Evolutionary conservation across 2,329 filamentous ascomycete species (phyloP), one percentile per base, ranked within the genome.

Genomic region (Didymosphaeria variabile): DNA sequence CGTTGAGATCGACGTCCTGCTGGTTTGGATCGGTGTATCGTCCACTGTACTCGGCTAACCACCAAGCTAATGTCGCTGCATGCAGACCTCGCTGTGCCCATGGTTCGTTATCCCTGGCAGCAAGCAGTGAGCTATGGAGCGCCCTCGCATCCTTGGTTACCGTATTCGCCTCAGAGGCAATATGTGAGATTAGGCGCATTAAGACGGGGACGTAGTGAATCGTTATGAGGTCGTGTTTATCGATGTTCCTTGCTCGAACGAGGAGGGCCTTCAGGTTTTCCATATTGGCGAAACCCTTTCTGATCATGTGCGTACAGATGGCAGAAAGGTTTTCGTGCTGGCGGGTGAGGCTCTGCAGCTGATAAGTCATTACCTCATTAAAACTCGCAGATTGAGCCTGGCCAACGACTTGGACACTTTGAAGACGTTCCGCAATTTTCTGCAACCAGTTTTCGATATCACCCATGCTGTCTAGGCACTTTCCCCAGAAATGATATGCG

Each of bases 11-110:
- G 19, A 52, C 86, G 84, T 64, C 86, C 83, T 74, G 66, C 36
- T 87, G 85, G 21, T 87, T 86, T 69, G 90, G 87, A 68, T 97
- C 93, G 60, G 92, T 85, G 75, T 94, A 97, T 83, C 93, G 92
- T 2, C 93, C 92, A 67, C 92, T 95, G 79, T 97, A 97, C 72
- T 98, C 93, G 34, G 92, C 90, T 50, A 97, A 85, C 95, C 95
- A 99, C 86, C 92, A 93, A 5, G 90, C 87, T 57, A 88, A 86
- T 13, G 94, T 86, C 3, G 92, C 90, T 49, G 94, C 92, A 69
- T 94, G 90, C 13, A 98, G 85, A 68, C 90, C 90, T 17, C 89
- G 84, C 42, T 97, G 77, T 23, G 86, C 83, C 91, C 93, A 97
- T 17, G 85, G 81, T 45, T 90, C 83, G 61, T 88, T 87, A 53